phyloP scores from a whole-genome alignment of 306 rosid species.

The Vigna trinervia region DNA sequence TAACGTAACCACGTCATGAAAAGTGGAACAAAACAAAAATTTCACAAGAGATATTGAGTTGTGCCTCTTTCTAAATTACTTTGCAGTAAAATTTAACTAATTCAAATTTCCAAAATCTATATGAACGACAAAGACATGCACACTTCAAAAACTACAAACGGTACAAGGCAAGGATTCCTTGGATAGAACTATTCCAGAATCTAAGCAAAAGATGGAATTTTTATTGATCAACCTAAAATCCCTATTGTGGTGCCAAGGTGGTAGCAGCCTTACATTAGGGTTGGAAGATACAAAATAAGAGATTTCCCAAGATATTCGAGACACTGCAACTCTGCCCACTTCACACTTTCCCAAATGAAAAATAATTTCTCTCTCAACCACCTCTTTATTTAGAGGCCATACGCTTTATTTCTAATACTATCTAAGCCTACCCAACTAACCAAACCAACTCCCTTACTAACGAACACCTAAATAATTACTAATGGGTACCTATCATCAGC shows the following conservation, averaged over 20 bases:
- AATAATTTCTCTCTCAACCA: slow-evolving; percentile 12
- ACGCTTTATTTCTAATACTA: neutral
- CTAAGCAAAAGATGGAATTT: neutral
- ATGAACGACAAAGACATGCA: slow-evolving; percentile 28
- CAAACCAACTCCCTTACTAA: neutral
- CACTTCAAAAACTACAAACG: slow-evolving; percentile 7
- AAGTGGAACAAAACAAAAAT: slow-evolving; percentile 39
- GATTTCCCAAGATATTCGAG: neutral
- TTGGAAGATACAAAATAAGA: neutral
- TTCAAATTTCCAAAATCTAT: slow-evolving; percentile 27
- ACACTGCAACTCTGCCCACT: neutral
- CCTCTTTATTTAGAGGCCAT: neutral
- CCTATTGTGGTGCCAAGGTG: neutral
- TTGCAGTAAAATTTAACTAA: slow-evolving; percentile 18
- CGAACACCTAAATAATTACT: neutral
- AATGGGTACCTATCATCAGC: neutral
- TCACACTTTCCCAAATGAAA: neutral
- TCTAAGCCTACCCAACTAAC: neutral
- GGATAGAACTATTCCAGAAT: neutral
- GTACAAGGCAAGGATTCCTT: slow-evolving; percentile 24
- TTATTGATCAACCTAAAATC: neutral
- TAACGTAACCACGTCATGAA: slow-evolving; percentile 29
- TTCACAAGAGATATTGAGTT: slow-evolving; percentile 14
- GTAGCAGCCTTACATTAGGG: neutral
- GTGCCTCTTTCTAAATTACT: slow-evolving; percentile 18